These are phyloP conservation scores for Chaetomium tenue DNA, from an alignment of 495 filamentous ascomycete genomes.

Conservation along the genomic window DNA sequence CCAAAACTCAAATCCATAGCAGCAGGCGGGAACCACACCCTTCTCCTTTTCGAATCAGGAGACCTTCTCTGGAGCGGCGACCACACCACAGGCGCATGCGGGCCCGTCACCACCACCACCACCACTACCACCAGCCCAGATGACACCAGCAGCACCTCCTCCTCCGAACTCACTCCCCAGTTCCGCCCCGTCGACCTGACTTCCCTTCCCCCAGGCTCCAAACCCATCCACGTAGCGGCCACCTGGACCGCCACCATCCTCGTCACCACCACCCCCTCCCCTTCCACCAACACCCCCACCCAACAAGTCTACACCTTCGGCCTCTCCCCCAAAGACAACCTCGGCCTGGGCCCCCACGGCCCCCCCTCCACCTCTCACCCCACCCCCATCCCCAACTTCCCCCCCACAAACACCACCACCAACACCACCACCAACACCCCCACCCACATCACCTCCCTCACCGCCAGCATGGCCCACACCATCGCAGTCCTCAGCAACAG, in stretches of 20 bases:
- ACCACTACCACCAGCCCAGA: conserved; percentile 22
- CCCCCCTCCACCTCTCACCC: conserved; percentile 32
- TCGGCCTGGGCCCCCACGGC: conserved; percentile 41
- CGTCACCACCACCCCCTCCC: conserved; percentile 32
- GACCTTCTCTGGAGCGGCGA: conserved; percentile 63
- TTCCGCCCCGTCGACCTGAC: conserved; percentile 29
- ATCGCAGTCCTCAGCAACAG: conserved; percentile 72
- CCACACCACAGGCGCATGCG: conserved; percentile 56
- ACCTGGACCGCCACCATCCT: conserved; percentile 74
- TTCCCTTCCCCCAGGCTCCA: neutral
- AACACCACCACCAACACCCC: too few species aligned
- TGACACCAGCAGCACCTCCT: conserved; percentile 12
- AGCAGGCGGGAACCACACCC: conserved; percentile 86
- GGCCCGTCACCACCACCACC: conserved; percentile 22
- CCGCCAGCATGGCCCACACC: conserved; percentile 73
- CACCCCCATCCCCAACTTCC: conserved; percentile 57
- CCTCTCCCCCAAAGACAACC: conserved; percentile 64
- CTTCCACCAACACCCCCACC: neutral
- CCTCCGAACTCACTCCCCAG: conserved; percentile 12
- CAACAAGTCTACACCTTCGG: conserved; percentile 60
- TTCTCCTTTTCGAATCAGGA: conserved; percentile 61
- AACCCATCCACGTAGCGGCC: conserved; percentile 52
- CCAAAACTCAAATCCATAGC: conserved; percentile 41
- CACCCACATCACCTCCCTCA: conserved; percentile 55
- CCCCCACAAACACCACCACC: conserved; percentile 52